phyloP scores from a whole-genome alignment of 352 stramenopile species.

The Thraustotheca clavata region DNA sequence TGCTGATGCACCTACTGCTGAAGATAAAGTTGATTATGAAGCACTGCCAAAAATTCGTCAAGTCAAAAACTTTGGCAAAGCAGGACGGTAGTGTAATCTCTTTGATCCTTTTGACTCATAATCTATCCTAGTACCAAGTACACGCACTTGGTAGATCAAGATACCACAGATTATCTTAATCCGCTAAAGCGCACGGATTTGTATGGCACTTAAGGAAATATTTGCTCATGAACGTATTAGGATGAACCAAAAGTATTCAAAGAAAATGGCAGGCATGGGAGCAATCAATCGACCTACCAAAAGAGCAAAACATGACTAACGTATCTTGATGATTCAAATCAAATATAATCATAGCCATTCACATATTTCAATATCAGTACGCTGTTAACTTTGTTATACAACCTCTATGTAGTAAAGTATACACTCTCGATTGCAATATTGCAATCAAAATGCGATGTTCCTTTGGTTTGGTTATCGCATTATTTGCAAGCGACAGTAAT shows the following conservation, averaged over 20 bases:
- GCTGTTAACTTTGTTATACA: too few relatives aligned
- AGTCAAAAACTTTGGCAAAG: constrained; percentile 97
- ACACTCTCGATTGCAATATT: too few relatives aligned
- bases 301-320: not conserved
- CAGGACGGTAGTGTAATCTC: constrained; percentile 64
- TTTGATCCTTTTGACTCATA: not conserved
- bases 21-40: constrained; percentile 92
- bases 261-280: constrained; percentile 51
- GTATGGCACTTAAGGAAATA: constrained; percentile 24
- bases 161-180: constrained; percentile 85
- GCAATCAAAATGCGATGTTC: too few relatives aligned
- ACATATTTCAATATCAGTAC: too few relatives aligned
- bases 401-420: too few relatives aligned
- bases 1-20: constrained; percentile 79
- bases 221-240: constrained; percentile 20
- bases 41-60: constrained; percentile 94
- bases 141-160: constrained; percentile 96
- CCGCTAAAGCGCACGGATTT: constrained; percentile 39
- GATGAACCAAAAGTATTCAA: constrained; percentile 75
- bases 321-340: not conserved
- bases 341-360: not conserved
- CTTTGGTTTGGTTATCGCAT: too few relatives aligned
- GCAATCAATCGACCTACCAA: constrained; percentile 1
- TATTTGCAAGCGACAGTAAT: too few relatives aligned
- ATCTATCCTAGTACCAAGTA: constrained; percentile 86